Evolutionary conservation across 2,329 filamentous ascomycete genomes (phyloP).

Genomic region (Penicillium sp.): DNA sequence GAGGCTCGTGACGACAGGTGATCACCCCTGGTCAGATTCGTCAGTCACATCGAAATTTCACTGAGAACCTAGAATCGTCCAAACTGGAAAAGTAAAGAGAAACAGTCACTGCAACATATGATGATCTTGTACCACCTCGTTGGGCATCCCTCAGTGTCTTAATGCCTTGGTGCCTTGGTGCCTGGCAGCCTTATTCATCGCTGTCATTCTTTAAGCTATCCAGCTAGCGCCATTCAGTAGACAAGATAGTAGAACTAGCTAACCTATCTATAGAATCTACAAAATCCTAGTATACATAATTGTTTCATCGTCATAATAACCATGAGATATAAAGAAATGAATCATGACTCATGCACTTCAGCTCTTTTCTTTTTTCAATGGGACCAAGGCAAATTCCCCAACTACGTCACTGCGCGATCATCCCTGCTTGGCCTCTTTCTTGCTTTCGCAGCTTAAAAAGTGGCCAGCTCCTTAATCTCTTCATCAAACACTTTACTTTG

Average conservation of each 20-base stretch:
- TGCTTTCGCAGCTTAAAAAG: slow-evolving; percentile 11
- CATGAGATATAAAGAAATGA: too few relatives aligned
- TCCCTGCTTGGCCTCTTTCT: slow-evolving; percentile 16
- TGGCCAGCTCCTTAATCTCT: not conserved
- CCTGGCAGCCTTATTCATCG: not conserved
- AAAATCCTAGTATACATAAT: not conserved
- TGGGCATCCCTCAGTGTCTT: not conserved
- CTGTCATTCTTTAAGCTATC: not conserved
- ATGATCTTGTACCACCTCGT: not conserved
- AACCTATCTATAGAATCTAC: too few relatives aligned
- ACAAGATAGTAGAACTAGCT: too few relatives aligned
- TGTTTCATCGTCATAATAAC: not conserved
- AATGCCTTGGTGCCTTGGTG: not conserved
- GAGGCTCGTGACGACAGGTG: slow-evolving; percentile 3
- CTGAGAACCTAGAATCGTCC: not conserved
- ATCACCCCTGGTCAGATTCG: not conserved
- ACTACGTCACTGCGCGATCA: slow-evolving; percentile 38
- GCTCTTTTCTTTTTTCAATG: not conserved
- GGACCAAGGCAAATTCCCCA: slow-evolving; percentile 20
- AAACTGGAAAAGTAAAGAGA: not conserved
- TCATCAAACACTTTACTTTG: not conserved
- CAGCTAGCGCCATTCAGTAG: not conserved
- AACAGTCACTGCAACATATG: not conserved
- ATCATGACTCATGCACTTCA: slow-evolving; percentile 26
- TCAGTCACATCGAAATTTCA: not conserved